Percentiles rank a stretch among this genome's conserved stretches.
Evolutionary conservation across 208 protist species (phyloP).

Genomic region (Trypanosoma theileri): DNA sequence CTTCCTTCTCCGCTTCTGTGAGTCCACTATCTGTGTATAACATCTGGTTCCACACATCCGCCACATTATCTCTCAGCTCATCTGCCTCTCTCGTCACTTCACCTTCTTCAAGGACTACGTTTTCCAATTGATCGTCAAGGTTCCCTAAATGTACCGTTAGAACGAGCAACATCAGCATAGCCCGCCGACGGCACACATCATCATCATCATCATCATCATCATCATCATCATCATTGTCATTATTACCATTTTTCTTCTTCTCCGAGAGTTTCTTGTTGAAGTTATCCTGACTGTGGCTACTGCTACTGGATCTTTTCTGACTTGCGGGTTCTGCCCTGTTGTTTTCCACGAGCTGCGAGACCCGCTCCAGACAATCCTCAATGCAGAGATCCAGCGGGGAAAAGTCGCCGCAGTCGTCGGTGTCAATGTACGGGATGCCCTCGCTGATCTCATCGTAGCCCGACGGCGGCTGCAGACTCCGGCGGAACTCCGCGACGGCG

Average conservation of each 20-base stretch:
- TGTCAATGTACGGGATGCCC: conserved; percentile 58
- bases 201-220: conserved; percentile 9
- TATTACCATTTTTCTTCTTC: no score
- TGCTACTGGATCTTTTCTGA: no score
- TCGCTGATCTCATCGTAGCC: conserved; percentile 42
- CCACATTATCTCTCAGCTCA: conserved; percentile 57
- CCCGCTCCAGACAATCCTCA: conserved; percentile 42
- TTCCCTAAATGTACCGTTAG: conserved; percentile 57
- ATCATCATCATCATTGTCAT: conserved; percentile 6
- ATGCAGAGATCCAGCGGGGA: conserved; percentile 47
- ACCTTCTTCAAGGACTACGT: conserved; percentile 21
- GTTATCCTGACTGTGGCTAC: no score
- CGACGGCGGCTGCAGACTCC: conserved; percentile 44
- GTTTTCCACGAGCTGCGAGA: conserved; percentile 30
- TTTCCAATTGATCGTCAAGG: conserved; percentile 43
- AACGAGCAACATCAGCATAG: conserved; percentile 66
- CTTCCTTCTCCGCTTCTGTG: conserved; percentile 39
- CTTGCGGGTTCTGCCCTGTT: no score
- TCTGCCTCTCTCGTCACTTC: conserved; percentile 38
- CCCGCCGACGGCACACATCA: conserved; percentile 30
- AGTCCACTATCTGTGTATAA: conserved; percentile 46
- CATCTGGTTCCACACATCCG: conserved; percentile 46
- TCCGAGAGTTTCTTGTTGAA: no score
- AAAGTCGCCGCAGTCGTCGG: conserved; percentile 82
- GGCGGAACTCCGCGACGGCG: conserved; percentile 33